Evolutionary conservation across 176 grass and related monocot species (phyloP).

Genomic region (Carex myosuroides): DNA sequence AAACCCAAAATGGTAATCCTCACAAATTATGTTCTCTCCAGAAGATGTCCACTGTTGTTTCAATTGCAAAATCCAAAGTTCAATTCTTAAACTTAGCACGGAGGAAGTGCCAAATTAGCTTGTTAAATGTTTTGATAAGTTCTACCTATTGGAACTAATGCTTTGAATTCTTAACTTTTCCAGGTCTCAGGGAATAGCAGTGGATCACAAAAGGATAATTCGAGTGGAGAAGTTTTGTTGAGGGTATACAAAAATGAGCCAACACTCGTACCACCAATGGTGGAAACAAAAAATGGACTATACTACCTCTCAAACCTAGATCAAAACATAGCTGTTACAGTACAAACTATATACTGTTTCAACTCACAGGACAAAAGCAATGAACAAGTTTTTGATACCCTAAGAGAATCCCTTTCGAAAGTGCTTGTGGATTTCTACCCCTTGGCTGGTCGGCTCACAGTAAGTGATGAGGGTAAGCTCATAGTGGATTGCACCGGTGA

Average conservation of each 20-base stretch:
- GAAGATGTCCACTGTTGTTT: not conserved
- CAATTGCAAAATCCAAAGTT: not conserved
- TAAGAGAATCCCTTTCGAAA: slow-evolving; percentile 50
- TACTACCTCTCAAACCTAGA: slow-evolving; percentile 78
- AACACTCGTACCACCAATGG: slow-evolving; percentile 33
- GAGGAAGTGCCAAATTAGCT: not conserved
- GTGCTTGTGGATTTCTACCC: slow-evolving; percentile 58
- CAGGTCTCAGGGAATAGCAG: slow-evolving; percentile 11
- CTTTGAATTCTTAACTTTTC: not conserved
- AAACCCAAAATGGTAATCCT: slow-evolving; percentile 7
- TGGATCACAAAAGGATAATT: slow-evolving; percentile 16
- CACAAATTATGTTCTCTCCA: not conserved
- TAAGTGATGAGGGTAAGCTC: slow-evolving; percentile 50
- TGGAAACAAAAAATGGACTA: slow-evolving; percentile 21
- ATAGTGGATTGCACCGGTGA: slow-evolving; percentile 50
- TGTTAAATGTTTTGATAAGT: not conserved
- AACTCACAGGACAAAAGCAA: not conserved
- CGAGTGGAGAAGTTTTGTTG: slow-evolving; percentile 17
- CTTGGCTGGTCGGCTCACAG: slow-evolving; percentile 37
- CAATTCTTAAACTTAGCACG: not conserved
- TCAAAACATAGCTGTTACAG: slow-evolving; percentile 70
- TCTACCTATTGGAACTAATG: not conserved
- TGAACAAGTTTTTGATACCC: slow-evolving; percentile 7
- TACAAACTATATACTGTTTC: slow-evolving; percentile 80
- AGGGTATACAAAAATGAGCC: slow-evolving; percentile 30